Evolutionary conservation across 306 rosid genomes (phyloP).

Genomic region (Citrullus mucosospermus): DNA sequence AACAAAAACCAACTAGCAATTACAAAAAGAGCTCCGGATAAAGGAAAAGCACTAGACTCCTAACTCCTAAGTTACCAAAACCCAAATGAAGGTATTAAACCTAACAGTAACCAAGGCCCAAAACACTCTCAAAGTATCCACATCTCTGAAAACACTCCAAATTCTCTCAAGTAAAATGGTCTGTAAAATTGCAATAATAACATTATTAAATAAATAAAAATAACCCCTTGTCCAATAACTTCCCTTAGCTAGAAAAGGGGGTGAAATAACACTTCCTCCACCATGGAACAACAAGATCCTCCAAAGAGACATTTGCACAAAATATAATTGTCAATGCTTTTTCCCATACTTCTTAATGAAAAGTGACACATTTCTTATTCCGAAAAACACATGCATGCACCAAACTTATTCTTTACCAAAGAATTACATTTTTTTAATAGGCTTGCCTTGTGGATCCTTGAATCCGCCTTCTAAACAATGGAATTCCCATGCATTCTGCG

Average conservation of each 20-base stretch:
- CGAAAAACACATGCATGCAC: background rate
- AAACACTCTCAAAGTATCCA: background rate
- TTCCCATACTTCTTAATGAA: background rate
- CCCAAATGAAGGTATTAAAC: background rate
- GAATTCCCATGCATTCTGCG: constrained; percentile 96
- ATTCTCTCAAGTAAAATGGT: background rate
- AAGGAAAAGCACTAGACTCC: background rate
- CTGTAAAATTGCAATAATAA: background rate
- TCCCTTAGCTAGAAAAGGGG: background rate
- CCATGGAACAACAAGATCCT: background rate
- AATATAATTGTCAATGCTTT: background rate
- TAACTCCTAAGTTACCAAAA: background rate
- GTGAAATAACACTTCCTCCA: background rate
- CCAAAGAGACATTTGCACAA: background rate
- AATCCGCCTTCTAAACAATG: constrained; percentile 82
- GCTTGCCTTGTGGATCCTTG: constrained; percentile 94
- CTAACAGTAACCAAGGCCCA: background rate
- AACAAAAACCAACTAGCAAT: background rate
- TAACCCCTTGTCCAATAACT: background rate
- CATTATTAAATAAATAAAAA: background rate
- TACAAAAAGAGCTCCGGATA: background rate
- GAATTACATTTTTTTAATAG: constrained; percentile 18
- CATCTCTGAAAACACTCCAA: background rate
- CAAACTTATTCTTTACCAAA: constrained; percentile 18
- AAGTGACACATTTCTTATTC: background rate